These are phyloP conservation scores for Rhizodiscina lignyota DNA, from an alignment of 495 filamentous ascomycete genomes.

Conservation along the genomic window DNA sequence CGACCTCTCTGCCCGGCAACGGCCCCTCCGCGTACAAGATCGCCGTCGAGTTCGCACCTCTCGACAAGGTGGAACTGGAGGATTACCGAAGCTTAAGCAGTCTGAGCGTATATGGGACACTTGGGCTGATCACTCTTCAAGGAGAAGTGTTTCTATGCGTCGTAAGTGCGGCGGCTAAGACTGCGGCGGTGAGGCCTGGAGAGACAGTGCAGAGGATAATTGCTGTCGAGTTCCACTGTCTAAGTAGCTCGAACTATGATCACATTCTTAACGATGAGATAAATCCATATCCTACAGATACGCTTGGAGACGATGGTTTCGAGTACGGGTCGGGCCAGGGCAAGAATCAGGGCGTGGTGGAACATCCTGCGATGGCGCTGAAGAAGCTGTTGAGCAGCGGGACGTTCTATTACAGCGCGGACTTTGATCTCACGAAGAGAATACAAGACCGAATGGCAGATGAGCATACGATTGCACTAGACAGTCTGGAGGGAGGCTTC, in stretches of 20 bases:
- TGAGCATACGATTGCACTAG: slow-evolving; percentile 6
- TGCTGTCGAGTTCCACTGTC: slow-evolving; percentile 80
- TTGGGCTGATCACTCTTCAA: slow-evolving; percentile 74
- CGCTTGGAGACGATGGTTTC: slow-evolving; percentile 30
- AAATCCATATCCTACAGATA: slow-evolving; percentile 33
- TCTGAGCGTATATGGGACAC: slow-evolving; percentile 69
- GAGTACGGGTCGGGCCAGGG: slow-evolving; percentile 41
- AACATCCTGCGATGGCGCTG: slow-evolving; percentile 77
- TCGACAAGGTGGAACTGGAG: slow-evolving; percentile 46
- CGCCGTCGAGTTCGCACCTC: slow-evolving; percentile 68
- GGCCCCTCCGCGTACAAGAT: slow-evolving; percentile 23
- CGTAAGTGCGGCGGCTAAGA: slow-evolving; percentile 57
- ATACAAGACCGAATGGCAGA: slow-evolving; percentile 81
- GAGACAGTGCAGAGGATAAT: slow-evolving; percentile 80
- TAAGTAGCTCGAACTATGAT: slow-evolving; percentile 75
- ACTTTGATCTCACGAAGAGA: slow-evolving; percentile 91
- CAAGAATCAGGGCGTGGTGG: slow-evolving; percentile 45
- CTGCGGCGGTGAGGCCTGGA: slow-evolving; percentile 68
- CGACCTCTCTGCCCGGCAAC: slow-evolving; percentile 7
- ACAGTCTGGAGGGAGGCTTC: slow-evolving; percentile 65
- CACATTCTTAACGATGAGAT: slow-evolving; percentile 45
- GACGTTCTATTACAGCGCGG: slow-evolving; percentile 95
- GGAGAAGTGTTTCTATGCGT: slow-evolving; percentile 85
- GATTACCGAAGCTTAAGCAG: slow-evolving; percentile 46
- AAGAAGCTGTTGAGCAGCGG: slow-evolving; percentile 86